Base-by-base conservation (phyloP, 345 rosid species). In the Streptanthus diversifolius region DNA sequence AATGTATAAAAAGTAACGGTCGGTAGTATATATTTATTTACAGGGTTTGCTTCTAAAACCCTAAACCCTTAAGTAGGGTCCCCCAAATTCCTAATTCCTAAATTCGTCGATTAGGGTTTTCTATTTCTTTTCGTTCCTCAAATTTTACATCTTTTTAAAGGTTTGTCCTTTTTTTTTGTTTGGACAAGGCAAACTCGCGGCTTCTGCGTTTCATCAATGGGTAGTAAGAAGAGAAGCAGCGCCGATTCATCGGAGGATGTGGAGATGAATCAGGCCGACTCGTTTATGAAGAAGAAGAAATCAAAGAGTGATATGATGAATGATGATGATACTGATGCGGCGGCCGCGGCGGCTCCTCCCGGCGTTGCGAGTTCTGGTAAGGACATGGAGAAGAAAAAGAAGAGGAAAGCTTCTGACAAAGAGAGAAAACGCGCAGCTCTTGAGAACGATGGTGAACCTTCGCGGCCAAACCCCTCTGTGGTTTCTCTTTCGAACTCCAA, bases 371-470 rank as follows among this genome's bases (percentile, higher is more conserved):
- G 68, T 43, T 79, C 84, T 5, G 68, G 79, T 45, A 82, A 79
- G n/a, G 85, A 86, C 4, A 95, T 95, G 99, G 93, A 95, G 86
- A 86, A 86, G 63, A 81, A 65, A 74, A 95, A 95, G 86, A 86
- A 82, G 63, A 80, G 97, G 54, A 92, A 86, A 83, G 81, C 84
- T 47, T 63, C 88, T 39, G 99, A 90, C 67, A 92, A 92, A 68
- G 85, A 84, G 83, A 79, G 88, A 48, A 89, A 63, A 73, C 83
- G 64, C 13, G 56, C 32, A 1, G 53, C 77, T 29, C 64, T 82
- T 1, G 70, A 55, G 19, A 83, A 75, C 32, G 66, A 49, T 2
- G 49, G 79, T 13, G 84, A 51, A 29, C 32, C 51, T 33, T 24
- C 75, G 14, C 79, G 56, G 40, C 74, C 77, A 7, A 83, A 79